A percentile compares a stretch with the other conserved stretches of the same genome.
These are phyloP conservation scores for Hypomyces rosellus DNA, from an alignment of 2,329 filamentous ascomycete species.

Conservation along the genomic window DNA sequence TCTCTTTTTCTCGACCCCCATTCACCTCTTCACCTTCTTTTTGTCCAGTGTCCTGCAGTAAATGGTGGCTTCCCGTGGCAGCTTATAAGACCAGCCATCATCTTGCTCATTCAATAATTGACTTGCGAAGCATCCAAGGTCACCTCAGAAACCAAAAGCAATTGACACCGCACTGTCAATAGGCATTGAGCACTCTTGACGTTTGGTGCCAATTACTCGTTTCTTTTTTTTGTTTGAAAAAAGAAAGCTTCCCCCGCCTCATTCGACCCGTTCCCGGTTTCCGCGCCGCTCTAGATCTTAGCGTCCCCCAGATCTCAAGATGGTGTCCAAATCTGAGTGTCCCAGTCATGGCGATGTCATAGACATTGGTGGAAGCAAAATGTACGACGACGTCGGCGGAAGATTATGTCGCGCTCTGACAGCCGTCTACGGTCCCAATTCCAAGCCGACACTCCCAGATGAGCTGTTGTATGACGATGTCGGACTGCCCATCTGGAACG, in stretches of 20 bases:
- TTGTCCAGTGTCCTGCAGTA: not conserved
- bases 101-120: not conserved
- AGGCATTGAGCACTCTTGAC: not conserved
- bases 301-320: not conserved
- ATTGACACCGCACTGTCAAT: not conserved
- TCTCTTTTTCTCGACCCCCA: not conserved
- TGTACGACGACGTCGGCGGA: conserved; percentile 24
- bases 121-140: not conserved
- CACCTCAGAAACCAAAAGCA: not conserved
- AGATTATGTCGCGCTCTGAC: conserved; percentile 22
- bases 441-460: conserved; percentile 30
- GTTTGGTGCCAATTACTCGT: not conserved
- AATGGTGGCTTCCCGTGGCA: not conserved
- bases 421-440: conserved; percentile 16
- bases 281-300: not conserved
- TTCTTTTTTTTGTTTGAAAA: not conserved
- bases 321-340: not conserved
- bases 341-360: conserved; percentile 26
- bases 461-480: conserved; percentile 34
- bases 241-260: not conserved
- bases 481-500: conserved; percentile 34
- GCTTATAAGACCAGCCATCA: not conserved
- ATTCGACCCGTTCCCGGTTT: not conserved
- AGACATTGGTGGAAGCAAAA: conserved; percentile 33
- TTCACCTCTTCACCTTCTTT: not conserved